Evolutionary conservation across 352 stramenopile species (phyloP).

Genomic region (Phytophthora parvispora): DNA sequence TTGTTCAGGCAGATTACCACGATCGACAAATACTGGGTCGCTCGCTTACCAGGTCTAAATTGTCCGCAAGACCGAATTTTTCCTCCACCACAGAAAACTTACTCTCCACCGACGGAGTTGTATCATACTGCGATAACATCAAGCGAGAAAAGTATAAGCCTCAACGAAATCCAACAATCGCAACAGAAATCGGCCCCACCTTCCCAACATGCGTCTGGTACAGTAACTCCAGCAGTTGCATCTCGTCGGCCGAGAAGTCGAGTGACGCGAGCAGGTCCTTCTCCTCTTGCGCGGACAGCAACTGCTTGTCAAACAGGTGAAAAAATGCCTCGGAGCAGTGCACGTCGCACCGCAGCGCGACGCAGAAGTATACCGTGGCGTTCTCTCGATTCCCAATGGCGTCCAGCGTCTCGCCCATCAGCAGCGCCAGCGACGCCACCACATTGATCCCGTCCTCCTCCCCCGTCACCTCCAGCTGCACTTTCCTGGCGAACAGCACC

Average conservation of each 20-base stretch:
- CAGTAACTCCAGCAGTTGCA: slow-evolving; percentile 64
- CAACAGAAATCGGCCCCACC: slow-evolving; percentile 20
- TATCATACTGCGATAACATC: slow-evolving; percentile 62
- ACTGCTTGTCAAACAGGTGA: slow-evolving; percentile 89
- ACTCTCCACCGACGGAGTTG: slow-evolving; percentile 51
- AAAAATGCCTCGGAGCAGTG: slow-evolving; percentile 89
- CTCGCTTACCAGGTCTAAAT: slow-evolving; percentile 72
- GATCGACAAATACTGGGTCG: background rate
- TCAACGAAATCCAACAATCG: background rate
- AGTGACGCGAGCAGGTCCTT: slow-evolving; percentile 74
- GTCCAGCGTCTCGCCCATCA: slow-evolving; percentile 89
- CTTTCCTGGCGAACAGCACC: slow-evolving; percentile 54
- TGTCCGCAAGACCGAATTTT: slow-evolving; percentile 59
- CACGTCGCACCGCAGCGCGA: slow-evolving; percentile 86
- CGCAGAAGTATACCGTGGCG: slow-evolving; percentile 77
- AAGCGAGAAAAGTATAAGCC: background rate
- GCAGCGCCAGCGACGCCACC: slow-evolving; percentile 78
- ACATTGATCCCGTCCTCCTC: slow-evolving; percentile 70
- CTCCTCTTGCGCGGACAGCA: slow-evolving; percentile 79
- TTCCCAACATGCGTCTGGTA: slow-evolving; percentile 82
- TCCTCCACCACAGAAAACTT: slow-evolving; percentile 77
- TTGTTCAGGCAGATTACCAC: background rate
- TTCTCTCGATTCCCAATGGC: slow-evolving; percentile 87
- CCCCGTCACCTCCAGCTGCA: slow-evolving; percentile 38
- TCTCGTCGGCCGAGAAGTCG: slow-evolving; percentile 72